A percentile compares a stretch with the other conserved stretches of the same genome.
Evolutionary conservation across 2,329 filamentous ascomycete species (phyloP).

Genomic region (Colletotrichum sp.): DNA sequence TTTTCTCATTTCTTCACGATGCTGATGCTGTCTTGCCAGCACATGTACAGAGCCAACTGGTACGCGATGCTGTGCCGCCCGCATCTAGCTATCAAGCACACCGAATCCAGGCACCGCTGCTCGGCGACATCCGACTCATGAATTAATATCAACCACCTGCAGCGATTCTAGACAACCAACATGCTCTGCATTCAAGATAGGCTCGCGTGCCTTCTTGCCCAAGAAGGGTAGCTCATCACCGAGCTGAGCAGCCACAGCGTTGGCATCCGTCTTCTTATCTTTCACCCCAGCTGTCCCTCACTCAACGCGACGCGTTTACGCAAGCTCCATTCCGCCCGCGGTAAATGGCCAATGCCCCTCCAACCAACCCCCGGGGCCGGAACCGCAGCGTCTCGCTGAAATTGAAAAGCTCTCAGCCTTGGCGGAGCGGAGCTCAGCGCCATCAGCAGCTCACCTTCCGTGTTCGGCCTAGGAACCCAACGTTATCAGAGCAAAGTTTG

Average conservation of each 20-base stretch:
- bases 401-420: neutral
- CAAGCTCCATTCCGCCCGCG: neutral
- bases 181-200: neutral
- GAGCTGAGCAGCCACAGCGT: neutral
- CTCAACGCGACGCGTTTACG: neutral
- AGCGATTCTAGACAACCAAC: neutral
- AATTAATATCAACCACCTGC: neutral
- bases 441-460: neutral
- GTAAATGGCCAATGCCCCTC: neutral
- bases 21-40: neutral
- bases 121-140: neutral
- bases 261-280: neutral
- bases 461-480: neutral
- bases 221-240: constrained; percentile 1
- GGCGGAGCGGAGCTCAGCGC: neutral
- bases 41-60: neutral
- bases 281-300: neutral
- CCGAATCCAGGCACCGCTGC: neutral
- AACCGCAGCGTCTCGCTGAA: neutral
- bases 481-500: constrained; percentile 4
- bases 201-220: constrained; percentile 11
- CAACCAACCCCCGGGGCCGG: neutral
- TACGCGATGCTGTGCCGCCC: neutral
- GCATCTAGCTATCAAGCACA: neutral
- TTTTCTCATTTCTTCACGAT: neutral